Evolutionary conservation across 1,139 yeast species (phyloP).

Genomic region (Magnusiomyces tetraspermus): DNA sequence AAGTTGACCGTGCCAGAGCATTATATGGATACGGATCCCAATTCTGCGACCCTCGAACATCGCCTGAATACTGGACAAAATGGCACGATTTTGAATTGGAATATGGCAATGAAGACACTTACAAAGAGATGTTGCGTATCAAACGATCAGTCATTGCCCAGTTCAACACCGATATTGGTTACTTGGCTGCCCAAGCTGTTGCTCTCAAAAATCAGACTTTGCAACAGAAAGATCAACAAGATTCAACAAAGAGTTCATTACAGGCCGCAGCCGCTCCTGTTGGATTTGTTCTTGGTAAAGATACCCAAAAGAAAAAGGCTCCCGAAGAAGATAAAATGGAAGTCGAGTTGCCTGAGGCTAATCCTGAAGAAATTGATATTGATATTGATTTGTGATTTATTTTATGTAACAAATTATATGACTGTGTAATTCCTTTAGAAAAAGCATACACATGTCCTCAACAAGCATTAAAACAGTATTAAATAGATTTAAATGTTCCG

Average conservation of each 20-base stretch:
- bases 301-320: conserved; percentile 4
- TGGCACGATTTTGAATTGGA: conserved; percentile 73
- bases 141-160: conserved; percentile 46
- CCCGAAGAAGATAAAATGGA: conserved; percentile 2
- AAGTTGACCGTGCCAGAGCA: conserved; percentile 51
- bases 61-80: conserved; percentile 41
- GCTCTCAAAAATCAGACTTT: conserved; percentile 16
- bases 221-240: conserved; percentile 9
- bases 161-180: conserved; percentile 33
- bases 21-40: conserved; percentile 44
- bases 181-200: conserved; percentile 25
- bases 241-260: conserved; percentile 9
- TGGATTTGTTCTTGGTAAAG: conserved; percentile 42
- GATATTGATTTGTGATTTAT: conserved; percentile 41
- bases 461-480: no score
- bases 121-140: conserved; percentile 62
- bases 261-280: conserved; percentile 34
- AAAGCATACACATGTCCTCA: not conserved
- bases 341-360: conserved; percentile 24
- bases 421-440: not conserved
- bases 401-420: not conserved
- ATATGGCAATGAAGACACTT: conserved; percentile 61
- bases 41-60: conserved; percentile 36
- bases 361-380: conserved; percentile 62
- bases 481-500: no score